Evolutionary conservation across 805 yeast genomes (phyloP), one percentile per base, ranked within the genome.

Genomic region (Kazachstania bromeliacearum): DNA sequence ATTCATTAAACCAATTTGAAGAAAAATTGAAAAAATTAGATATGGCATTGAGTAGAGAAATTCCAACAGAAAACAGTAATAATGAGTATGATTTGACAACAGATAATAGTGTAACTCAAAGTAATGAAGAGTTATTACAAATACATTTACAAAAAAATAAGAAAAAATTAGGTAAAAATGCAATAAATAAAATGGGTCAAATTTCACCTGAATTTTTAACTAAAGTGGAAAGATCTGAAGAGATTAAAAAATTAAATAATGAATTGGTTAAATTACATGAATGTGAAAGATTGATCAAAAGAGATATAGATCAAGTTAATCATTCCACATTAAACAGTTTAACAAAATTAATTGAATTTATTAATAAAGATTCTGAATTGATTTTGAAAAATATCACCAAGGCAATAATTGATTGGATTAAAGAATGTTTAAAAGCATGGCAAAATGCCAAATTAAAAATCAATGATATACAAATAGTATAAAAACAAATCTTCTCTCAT

Each of bases 221-320:
- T 13, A 62, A 61, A 36, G 34, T 43, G 1, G 67, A 66, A 42
- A 46, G 71, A 23, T 50, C 50, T n/a, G 48, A 47, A 24, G 70
- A 67, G 35, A 55, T 64, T 29, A 51, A 44, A 7, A 57, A 51
- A 33, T 38, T 66, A 4, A 48, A 52, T 24, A 54, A 48, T 27
- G 72, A 67, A 41, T 40, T 66, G 12, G 51, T 41, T 0, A 64
- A 65, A 38, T 41, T 67, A 20, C 57, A 60, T 13, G 68, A 66
- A 25, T 66, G 71, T 39, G 58, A 60, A 22, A 48, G 48, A 16
- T 49, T 67, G 12, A 55, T 63, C 1, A 41, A 54, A 6, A 55
- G 50, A 31, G 72, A 67, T 42, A 49, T 67, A 28, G 41, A 46
- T 4, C 59, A 62, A 26, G 63, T 67, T 0, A 59, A 64, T 36